Evolutionary conservation across 768 basidiomycete species (phyloP).

Genomic region (Phanerodontia chrysosporium): DNA sequence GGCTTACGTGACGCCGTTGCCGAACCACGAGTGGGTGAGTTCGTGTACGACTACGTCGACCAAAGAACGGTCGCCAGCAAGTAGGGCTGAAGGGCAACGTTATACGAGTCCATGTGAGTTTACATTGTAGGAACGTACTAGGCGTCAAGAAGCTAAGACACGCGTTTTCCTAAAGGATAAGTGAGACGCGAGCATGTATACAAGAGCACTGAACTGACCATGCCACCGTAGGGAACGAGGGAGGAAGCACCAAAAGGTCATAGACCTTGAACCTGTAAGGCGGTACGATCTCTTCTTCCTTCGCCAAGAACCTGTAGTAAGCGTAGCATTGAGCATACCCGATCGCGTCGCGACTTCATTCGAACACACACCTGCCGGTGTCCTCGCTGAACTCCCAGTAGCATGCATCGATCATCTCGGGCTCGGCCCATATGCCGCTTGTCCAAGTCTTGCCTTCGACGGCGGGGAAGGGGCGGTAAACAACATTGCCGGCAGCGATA

Average conservation of each 20-base stretch:
- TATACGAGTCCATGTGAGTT: not conserved
- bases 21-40: slow-evolving; percentile 84
- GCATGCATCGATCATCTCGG: slow-evolving; percentile 68
- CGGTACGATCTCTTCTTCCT: slow-evolving; percentile 70
- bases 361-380: slow-evolving; percentile 55
- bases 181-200: not conserved
- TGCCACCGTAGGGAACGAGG: slow-evolving; percentile 93
- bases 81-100: slow-evolving; percentile 45
- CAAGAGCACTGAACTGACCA: slow-evolving; percentile 43
- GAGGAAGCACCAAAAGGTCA: slow-evolving; percentile 84
- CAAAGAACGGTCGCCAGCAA: slow-evolving; percentile 82
- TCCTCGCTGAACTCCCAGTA: slow-evolving; percentile 90
- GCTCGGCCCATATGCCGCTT: slow-evolving; percentile 90
- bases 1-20: slow-evolving; percentile 78
- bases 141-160: slow-evolving; percentile 88
- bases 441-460: slow-evolving; percentile 68
- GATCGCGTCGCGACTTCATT: not conserved
- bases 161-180: slow-evolving; percentile 67
- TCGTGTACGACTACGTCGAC: slow-evolving; percentile 89
- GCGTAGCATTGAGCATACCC: not conserved
- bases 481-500: slow-evolving; percentile 80
- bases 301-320: slow-evolving; percentile 59
- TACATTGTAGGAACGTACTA: slow-evolving; percentile 39
- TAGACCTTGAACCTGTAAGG: slow-evolving; percentile 85
- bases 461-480: slow-evolving; percentile 61